Base-by-base conservation (phyloP, 371 early-diverging fungal species). In the Gilbertella persicaria region DNA sequence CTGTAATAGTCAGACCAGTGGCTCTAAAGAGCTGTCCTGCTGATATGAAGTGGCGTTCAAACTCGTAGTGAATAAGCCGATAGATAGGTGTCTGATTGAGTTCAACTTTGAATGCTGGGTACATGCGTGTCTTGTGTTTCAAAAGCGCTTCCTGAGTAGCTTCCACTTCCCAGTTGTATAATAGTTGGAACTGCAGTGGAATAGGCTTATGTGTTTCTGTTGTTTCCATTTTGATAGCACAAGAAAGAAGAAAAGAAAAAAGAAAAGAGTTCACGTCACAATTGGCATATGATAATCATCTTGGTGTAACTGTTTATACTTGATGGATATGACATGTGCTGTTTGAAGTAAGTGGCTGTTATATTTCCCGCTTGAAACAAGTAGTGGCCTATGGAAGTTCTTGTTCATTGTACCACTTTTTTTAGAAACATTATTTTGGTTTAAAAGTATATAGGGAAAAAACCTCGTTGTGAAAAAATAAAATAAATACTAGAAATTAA, bases 21-120 rank as follows among this genome's bases (percentile, higher is more conserved):
- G 77, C 69, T 39, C 60, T 64, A 53, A 73, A 77, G 8, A 77
- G 33, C 39, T 77, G 77, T 1, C 67, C 73, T 1, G 69, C 73
- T 24, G 71, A 69, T 3, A 77, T 45, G 33, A 55, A 67, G 43
- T 77, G 77, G 2, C 53, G 43, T 41, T 66, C 66, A 16, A 69
- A 53, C 14, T 70, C 60, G 26, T 60, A 48, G 25, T 77, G 71
- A 16, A 77, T 67, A 2, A 77, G 40, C 1, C 77, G 60, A 29
- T 69, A 77, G 23, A 77, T 61, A 33, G 66, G 55, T 1, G 63
- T 57, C 2, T 62, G 37, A 36, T 73, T 62, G 13, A 73, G 29
- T 7, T 71, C 64, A 8, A 55, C 62, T 40, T 65, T 57, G 25
- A 77, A 67, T 2, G 67, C 47, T 1, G 77, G 67, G 23, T 67